Evolutionary conservation across 139 green algal genomes (phyloP), one percentile per base, ranked within the genome.

Genomic region (Prasinococcaceae sp.): DNA sequence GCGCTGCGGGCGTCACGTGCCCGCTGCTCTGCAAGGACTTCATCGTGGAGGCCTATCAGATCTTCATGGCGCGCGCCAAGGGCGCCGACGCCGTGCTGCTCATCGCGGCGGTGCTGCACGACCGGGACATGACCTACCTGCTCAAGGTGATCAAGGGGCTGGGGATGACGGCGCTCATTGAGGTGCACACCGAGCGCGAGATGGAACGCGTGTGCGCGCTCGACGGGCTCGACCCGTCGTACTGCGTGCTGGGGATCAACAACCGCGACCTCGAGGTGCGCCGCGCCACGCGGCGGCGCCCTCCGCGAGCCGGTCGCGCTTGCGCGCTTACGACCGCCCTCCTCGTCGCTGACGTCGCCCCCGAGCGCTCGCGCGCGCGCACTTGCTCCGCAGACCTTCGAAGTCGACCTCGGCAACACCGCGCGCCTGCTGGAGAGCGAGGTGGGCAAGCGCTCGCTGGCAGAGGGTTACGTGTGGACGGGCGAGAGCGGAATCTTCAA

Each of bases 241-340:
- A n/a, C n/a, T n/a, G n/a, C n/a, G n/a, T 99, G 36, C 74, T 99
- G 46, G 92, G 92, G 53, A 97, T 99, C 76, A 99, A 99, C 77
- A 97, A 97, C 79, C 75, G 84, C 22, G 79, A 97, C 75, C 75
- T 99, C 58, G 68, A 76, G 28, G 19, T 20, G 26, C 25, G 23
- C 28, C 6, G 17, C n/a, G 12, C 8, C n/a, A 19, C 36, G 19
- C 24, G 25, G 16, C 16, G 14, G 14, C 14, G 20, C 23, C 23
- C 23, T 35, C 14, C 43, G 14, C 16, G 16, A 14, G 16, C 16
- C 23, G 17, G 43, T 35, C 16, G 14, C 17, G 20, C 23, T 50
- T 50, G 43, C 20, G 23, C 46, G 28, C 9, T 25, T 9, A 30
- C 10, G n/a, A 12, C 10, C 12, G 47, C 9, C 10, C 12, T 47